Evolutionary conservation across 768 basidiomycete species (phyloP).

Genomic region (Tephrocybe rancida): DNA sequence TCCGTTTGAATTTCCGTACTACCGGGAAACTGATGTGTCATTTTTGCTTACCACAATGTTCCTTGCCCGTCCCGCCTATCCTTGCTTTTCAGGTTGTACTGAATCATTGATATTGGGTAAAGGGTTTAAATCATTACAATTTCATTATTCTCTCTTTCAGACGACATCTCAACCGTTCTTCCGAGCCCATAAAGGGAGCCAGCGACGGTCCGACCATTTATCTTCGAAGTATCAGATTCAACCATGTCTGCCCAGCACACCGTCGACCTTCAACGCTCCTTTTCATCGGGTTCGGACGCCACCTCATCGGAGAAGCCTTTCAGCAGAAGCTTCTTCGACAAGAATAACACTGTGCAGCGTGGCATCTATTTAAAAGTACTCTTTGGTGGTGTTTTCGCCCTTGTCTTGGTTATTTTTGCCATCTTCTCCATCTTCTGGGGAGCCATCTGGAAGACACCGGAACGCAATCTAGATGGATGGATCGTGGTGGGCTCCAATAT

Average conservation of each 20-base stretch:
- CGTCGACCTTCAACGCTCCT: not conserved
- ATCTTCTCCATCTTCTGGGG: conserved; percentile 64
- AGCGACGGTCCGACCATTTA: not conserved
- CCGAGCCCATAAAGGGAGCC: too few relatives aligned
- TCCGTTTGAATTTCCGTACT: too few relatives aligned
- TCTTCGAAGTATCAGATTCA: not conserved
- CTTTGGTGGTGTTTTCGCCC: conserved; percentile 32
- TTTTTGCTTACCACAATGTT: not conserved
- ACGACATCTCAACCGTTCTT: too few relatives aligned
- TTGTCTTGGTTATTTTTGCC: conserved; percentile 46
- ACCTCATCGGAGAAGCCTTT: conserved; percentile 17
- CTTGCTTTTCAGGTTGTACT: too few relatives aligned
- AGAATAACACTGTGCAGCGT: conserved; percentile 31
- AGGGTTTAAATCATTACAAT: too few relatives aligned
- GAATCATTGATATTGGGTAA: too few relatives aligned
- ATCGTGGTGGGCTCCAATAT: not conserved
- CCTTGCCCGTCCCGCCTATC: too few relatives aligned
- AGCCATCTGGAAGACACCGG: conserved; percentile 4
- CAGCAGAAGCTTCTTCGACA: conserved; percentile 29
- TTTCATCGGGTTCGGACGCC: not conserved
- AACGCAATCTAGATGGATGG: conserved; percentile 3
- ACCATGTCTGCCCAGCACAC: conserved; percentile 2
- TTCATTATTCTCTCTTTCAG: too few relatives aligned
- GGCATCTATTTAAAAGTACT: conserved; percentile 47
- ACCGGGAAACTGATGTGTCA: too few relatives aligned